Percentiles rank a stretch among this genome's conserved stretches.
Evolutionary conservation across 1,139 yeast species (phyloP).

Genomic region (Yamadazyma dushanensis): DNA sequence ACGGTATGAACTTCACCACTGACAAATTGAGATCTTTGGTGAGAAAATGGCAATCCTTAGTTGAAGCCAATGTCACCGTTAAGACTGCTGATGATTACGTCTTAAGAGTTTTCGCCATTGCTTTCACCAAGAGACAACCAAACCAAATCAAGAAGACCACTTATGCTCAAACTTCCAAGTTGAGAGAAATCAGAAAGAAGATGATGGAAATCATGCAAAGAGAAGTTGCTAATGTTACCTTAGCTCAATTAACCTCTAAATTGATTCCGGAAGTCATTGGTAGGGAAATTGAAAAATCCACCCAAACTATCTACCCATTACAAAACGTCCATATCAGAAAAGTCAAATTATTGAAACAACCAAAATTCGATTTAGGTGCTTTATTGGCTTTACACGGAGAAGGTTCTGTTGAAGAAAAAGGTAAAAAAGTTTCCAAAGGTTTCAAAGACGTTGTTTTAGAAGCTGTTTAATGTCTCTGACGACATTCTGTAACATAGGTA

Average conservation of each 20-base stretch:
- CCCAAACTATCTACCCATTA: constrained; percentile 52
- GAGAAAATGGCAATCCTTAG: constrained; percentile 56
- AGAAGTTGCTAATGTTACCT: constrained; percentile 51
- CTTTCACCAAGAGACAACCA: constrained; percentile 55
- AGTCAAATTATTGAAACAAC: constrained; percentile 53
- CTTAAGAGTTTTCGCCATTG: constrained; percentile 52
- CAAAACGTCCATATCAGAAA: constrained; percentile 55
- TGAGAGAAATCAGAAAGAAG: constrained; percentile 53
- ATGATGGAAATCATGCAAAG: constrained; percentile 54
- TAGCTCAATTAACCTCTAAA: constrained; percentile 52
- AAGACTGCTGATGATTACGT: constrained; percentile 53
- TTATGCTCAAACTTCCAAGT: constrained; percentile 52
- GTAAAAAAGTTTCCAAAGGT: constrained; percentile 49
- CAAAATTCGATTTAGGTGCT: constrained; percentile 54
- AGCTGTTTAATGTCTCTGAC: constrained; percentile 29
- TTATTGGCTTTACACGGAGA: constrained; percentile 55
- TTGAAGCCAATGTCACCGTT: constrained; percentile 53
- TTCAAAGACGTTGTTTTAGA: constrained; percentile 55
- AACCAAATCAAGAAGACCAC: constrained; percentile 54
- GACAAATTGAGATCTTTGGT: constrained; percentile 54
- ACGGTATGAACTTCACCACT: constrained; percentile 51
- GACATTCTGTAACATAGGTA: constrained; percentile 5
- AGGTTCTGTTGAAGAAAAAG: constrained; percentile 51
- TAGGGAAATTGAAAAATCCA: constrained; percentile 54
- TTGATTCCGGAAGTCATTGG: constrained; percentile 55